Conservation (phyloP, 768 basidiomycete genomes). For the Pleurotus eryngii region DNA sequence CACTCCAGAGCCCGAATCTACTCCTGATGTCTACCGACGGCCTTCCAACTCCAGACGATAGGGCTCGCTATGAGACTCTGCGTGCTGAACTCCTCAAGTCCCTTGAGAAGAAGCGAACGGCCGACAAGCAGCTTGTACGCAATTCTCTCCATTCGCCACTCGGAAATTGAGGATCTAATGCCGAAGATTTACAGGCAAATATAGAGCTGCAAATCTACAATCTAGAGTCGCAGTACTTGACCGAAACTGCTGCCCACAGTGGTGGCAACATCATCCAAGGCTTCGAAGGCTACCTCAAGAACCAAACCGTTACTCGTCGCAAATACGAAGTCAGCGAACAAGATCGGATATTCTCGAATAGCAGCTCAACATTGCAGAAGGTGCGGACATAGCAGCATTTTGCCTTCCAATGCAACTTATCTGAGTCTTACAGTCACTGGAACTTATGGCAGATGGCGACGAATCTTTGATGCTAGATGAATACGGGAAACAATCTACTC, state of each 20-base stretch:
- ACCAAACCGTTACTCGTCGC: constrained; percentile 56
- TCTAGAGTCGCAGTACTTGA: constrained; percentile 71
- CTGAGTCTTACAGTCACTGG: constrained; percentile 54
- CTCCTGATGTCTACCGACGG: constrained; percentile 3
- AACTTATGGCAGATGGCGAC: constrained; percentile 70
- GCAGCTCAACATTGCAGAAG: constrained; percentile 75
- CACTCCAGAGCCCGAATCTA: not conserved
- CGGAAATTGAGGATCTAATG: too few relatives aligned
- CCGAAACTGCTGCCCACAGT: constrained; percentile 71
- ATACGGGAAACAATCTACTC: constrained; percentile 60
- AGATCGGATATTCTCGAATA: constrained; percentile 80
- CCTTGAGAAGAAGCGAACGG: constrained; percentile 66
- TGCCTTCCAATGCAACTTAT: not conserved
- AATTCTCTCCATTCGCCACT: too few relatives aligned
- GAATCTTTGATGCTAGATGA: constrained; percentile 56
- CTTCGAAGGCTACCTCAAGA: constrained; percentile 84
- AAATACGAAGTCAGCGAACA: constrained; percentile 74
- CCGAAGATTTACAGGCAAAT: constrained; percentile 50
- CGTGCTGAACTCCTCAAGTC: constrained; percentile 75
- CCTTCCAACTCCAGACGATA: constrained; percentile 58
- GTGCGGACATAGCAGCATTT: constrained; percentile 28
- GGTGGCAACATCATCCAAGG: constrained; percentile 88
- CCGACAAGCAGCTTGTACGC: constrained; percentile 76
- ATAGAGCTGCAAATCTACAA: constrained; percentile 78
- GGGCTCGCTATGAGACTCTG: constrained; percentile 64